phyloP scores from a whole-genome alignment of 116 monocot species.

The Cymodocea nodosa region DNA sequence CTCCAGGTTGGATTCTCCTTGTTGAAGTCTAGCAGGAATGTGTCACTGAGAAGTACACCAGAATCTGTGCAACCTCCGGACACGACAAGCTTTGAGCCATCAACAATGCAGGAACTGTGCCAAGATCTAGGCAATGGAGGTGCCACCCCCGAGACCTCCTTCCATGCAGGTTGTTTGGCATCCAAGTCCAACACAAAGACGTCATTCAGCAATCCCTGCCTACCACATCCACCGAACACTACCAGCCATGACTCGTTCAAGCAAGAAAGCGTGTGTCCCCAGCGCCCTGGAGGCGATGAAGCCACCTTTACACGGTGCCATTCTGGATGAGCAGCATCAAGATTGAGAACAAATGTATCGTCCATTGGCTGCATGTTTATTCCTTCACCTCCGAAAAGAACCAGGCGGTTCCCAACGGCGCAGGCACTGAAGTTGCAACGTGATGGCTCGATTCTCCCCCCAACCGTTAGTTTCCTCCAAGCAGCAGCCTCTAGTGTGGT shows the following conservation, averaged over 20 bases:
- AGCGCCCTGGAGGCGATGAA: slow-evolving; percentile 68
- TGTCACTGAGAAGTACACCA: slow-evolving; percentile 13
- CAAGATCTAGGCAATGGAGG: slow-evolving; percentile 78
- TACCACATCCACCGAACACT: slow-evolving; percentile 76
- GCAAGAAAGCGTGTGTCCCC: slow-evolving; percentile 73
- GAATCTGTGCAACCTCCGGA: slow-evolving; percentile 87
- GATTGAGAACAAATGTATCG: slow-evolving; percentile 75
- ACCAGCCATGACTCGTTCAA: slow-evolving; percentile 81
- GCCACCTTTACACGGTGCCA: slow-evolving; percentile 65
- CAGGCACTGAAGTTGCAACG: slow-evolving; percentile 68
- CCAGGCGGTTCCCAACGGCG: slow-evolving; percentile 59
- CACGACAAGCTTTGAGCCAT: slow-evolving; percentile 70
- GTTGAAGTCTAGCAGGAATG: slow-evolving; percentile 51
- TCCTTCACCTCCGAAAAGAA: slow-evolving; percentile 66
- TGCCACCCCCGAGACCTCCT: slow-evolving; percentile 56
- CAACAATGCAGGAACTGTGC: slow-evolving; percentile 77
- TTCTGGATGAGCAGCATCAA: slow-evolving; percentile 50
- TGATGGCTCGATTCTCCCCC: slow-evolving; percentile 59
- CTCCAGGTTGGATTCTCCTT: slow-evolving; percentile 72
- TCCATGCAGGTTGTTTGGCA: slow-evolving; percentile 64
- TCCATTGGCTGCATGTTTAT: slow-evolving; percentile 88
- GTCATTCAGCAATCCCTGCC: slow-evolving; percentile 66
- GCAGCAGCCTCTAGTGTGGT: slow-evolving; percentile 65
- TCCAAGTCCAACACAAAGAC: slow-evolving; percentile 79
- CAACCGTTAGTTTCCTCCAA: slow-evolving; percentile 49